Percentiles rank a stretch among this genome's conserved stretches.
These are phyloP conservation scores for Pseudocercospora macadamiae DNA, from an alignment of 2,329 filamentous ascomycete species.

Conservation along the genomic window DNA sequence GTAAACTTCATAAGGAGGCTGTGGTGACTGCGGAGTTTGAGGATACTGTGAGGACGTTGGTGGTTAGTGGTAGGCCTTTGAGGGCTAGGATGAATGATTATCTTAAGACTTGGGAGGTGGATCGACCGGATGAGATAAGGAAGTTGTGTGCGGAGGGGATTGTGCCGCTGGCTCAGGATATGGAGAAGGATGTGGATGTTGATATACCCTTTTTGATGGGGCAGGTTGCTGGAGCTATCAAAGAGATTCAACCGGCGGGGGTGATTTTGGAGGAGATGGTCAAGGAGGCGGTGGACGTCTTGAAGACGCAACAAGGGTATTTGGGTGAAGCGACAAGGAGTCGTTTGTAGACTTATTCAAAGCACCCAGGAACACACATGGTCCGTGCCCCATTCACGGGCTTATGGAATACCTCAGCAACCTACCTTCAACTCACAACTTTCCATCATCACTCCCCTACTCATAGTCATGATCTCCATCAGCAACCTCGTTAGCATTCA, in stretches of 20 bases:
- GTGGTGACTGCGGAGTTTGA: conserved; percentile 79
- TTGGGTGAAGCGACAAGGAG: conserved; percentile 47
- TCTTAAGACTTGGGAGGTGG: conserved; percentile 74
- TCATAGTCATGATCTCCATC: not conserved
- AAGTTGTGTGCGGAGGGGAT: conserved; percentile 75
- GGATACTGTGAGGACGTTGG: conserved; percentile 80
- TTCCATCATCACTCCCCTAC: no score
- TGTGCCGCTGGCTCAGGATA: conserved; percentile 79
- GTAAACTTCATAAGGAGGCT: conserved; percentile 78
- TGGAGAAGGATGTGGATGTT: conserved; percentile 73
- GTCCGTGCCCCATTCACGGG: not conserved
- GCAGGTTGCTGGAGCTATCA: conserved; percentile 80
- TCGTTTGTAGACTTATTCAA: conserved; percentile 43
- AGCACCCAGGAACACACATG: not conserved
- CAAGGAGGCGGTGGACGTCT: conserved; percentile 48
- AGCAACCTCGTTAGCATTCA: no score
- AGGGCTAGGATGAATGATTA: conserved; percentile 83
- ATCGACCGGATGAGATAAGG: conserved; percentile 71
- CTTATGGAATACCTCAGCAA: not conserved
- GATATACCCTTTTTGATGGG: conserved; percentile 93
- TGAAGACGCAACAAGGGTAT: conserved; percentile 66
- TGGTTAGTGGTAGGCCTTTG: conserved; percentile 79
- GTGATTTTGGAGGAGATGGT: conserved; percentile 94
- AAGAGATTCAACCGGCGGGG: conserved; percentile 75
- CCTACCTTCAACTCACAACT: no score